Evolutionary conservation across 176 grass and related monocot genomes (phyloP).

Genomic region (Triticum timopheevii): DNA sequence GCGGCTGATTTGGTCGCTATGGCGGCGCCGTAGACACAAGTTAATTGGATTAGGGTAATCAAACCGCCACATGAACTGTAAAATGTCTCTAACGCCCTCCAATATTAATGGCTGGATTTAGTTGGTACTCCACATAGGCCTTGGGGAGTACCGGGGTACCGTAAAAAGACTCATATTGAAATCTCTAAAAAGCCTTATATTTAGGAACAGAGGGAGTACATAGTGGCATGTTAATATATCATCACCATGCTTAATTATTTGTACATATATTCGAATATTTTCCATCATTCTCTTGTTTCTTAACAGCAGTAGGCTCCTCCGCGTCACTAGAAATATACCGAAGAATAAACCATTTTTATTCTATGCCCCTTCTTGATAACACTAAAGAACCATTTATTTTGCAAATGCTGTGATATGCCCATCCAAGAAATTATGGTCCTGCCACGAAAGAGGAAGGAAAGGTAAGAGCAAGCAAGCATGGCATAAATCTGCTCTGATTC

Average conservation of each 20-base stretch:
- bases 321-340: background rate
- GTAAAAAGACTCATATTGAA: too few relatives aligned
- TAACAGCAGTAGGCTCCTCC: background rate
- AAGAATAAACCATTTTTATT: slow-evolving; percentile 36
- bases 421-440: slow-evolving; percentile 2
- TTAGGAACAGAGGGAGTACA: too few relatives aligned
- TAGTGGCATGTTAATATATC: background rate
- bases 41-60: too few relatives aligned
- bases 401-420: background rate
- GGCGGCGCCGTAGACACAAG: too few relatives aligned
- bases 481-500: slow-evolving; percentile 16
- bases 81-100: too few relatives aligned
- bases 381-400: background rate
- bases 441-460: slow-evolving; percentile 8
- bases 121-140: too few relatives aligned
- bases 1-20: too few relatives aligned
- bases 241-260: background rate
- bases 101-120: too few relatives aligned
- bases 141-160: too few relatives aligned
- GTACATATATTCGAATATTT: slow-evolving; percentile 17
- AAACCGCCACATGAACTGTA: too few relatives aligned
- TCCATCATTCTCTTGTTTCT: background rate
- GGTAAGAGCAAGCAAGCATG: background rate
- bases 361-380: background rate
- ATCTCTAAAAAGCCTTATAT: too few relatives aligned